Evolutionary conservation across 768 basidiomycete genomes (phyloP), one percentile per base, ranked within the genome.

Genomic region (Suillus brevipes): DNA sequence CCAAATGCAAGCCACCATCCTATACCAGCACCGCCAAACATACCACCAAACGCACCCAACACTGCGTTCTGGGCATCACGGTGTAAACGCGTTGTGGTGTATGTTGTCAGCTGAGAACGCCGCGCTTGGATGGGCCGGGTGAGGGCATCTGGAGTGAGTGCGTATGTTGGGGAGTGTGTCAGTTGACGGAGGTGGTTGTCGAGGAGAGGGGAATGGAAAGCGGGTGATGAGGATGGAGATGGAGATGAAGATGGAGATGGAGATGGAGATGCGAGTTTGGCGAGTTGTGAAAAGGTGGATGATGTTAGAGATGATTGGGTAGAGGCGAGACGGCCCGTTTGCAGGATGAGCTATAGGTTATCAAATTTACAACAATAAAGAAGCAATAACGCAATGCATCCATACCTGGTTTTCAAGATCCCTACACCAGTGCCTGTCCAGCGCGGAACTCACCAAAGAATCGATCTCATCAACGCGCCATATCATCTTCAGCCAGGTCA

Each of bases 71-170:
- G 90, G 5, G 85, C 91, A 23, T 85, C 79, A n/a, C 84, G 70
- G 69, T 93, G 90, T 37, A 94, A 79, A 20, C 80, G 80, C 9
- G 80, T 77, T 4, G 87, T 89, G 18, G 89, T 84, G 62, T 83
- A 80, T 49, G 75, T 72, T n/a, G 80, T 75, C 55, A 92, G 78
- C 68, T 89, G 87, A 12, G 70, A 71, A 60, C 83, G 81, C 4
- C 91, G 84, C 10, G 77, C 71, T 63, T 77, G 70, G 58, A 92
- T 76, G 1, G 90, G 89, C 2, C 68, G 69, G 0, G 79, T 84
- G 36, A 92, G 81, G 14, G 81, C 78, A 16, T 71, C 68, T 12
- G 85, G 77, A 10, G 78, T 74, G 28, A 91, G 75, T 16, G 67
- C 67, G 63, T 82, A 84, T 2, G 79, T 69, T 6, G 85, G 86